phyloP scores from a whole-genome alignment of 371 early-diverging fungal species.

The Globomyces sp. region DNA sequence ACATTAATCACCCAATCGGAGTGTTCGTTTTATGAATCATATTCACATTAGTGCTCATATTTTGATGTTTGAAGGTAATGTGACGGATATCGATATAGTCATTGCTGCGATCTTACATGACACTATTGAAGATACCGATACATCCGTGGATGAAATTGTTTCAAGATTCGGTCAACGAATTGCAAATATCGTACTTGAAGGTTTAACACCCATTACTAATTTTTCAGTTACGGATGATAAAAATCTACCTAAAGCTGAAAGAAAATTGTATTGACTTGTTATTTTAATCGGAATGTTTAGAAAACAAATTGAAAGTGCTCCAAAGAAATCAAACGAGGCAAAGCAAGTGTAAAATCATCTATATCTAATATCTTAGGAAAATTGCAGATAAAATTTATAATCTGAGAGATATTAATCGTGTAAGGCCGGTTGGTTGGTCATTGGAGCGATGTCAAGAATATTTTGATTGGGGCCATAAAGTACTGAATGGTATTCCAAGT shows the following conservation, averaged over 20 bases:
- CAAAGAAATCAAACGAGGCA: slow-evolving; percentile 24
- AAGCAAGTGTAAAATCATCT: slow-evolving; percentile 34
- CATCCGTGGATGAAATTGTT: slow-evolving; percentile 49
- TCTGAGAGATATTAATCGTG: slow-evolving; percentile 40
- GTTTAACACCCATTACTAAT: too few relatives aligned
- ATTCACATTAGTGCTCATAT: slow-evolving; percentile 25
- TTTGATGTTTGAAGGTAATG: slow-evolving; percentile 43
- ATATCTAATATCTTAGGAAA: slow-evolving; percentile 52
- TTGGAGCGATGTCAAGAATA: slow-evolving; percentile 46
- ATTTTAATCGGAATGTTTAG: too few relatives aligned
- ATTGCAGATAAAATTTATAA: slow-evolving; percentile 61
- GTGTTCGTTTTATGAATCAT: slow-evolving; percentile 31
- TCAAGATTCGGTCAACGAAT: slow-evolving; percentile 46
- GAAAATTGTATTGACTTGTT: too few relatives aligned
- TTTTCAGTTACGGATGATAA: slow-evolving; percentile 50
- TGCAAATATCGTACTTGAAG: slow-evolving; percentile 43
- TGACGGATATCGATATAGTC: slow-evolving; percentile 39
- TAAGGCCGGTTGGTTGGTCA: slow-evolving; percentile 49
- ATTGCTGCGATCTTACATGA: slow-evolving; percentile 58
- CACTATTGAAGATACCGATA: slow-evolving; percentile 62
- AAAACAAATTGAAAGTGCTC: too few relatives aligned
- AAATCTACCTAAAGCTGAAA: background rate
- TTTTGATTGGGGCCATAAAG: slow-evolving; percentile 53
- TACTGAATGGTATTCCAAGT: slow-evolving; percentile 11
- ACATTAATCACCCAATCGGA: slow-evolving; percentile 62